Evolutionary conservation across 2,329 filamentous ascomycete genomes (phyloP), one percentile per base, ranked within the genome.

Genomic region (Thielaviopsis musarum): DNA sequence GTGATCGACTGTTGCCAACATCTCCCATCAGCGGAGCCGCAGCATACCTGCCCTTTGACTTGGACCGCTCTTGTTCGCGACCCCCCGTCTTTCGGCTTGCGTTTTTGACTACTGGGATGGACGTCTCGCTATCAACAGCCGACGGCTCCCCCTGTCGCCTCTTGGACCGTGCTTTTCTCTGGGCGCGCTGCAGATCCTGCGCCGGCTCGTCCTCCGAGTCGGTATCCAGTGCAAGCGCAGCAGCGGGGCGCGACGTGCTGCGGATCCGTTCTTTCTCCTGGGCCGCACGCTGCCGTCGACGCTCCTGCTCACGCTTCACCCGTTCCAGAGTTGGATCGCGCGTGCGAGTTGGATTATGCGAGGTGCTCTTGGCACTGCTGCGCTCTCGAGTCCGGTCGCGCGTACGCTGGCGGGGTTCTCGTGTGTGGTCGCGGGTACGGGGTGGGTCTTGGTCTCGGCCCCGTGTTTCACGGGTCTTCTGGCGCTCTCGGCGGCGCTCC

Each of bases 241-340:
- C 55, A 38, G 19, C 48, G 10, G 58, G 56, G 10, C 60, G 51
- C 19, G 56, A 61, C 28, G 45, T 54, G 38, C 1, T 59, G 54
- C 55, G 57, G 52, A 52, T 59, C 56, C 38, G 59, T 57, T 45
- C 64, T 52, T 13, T 52, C 28, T 63, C 53, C 60, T 66, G 61
- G 51, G 65, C 55, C 17, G 63, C 65, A 7, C 62, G 63, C 21
- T 66, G 65, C 28, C 62, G 62, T 48, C 59, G 63, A 58, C 62
- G 62, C 22, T 64, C 63, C 5, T 65, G 65, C 38, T 66, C 66
- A 24, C 59, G 51, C 19, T 61, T 21, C 6, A 19, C 45, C 9
- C 45, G 45, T 21, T 49, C 45, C n/a, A 49, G n/a, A 2, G 45
- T 21, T 45, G 13, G 60, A 57, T 15, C 26, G 30, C 34, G 56